phyloP scores from a whole-genome alignment of 345 rosid genomes.

The Bruguiera gymnorhiza region DNA sequence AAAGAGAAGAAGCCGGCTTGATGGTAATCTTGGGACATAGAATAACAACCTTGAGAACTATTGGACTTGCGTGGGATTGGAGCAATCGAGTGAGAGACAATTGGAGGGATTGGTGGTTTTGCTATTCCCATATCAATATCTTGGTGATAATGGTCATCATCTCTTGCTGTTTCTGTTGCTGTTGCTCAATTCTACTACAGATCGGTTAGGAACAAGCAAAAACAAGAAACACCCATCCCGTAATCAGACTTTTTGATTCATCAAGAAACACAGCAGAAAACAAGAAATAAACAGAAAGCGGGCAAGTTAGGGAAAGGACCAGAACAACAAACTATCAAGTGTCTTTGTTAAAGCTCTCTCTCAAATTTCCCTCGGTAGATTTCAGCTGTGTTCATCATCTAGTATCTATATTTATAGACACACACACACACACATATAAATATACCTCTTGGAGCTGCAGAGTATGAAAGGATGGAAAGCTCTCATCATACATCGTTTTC shows the following conservation, averaged over 20 bases:
- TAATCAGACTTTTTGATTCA: background rate
- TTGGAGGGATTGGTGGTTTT: conserved; percentile 31
- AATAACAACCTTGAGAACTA: conserved; percentile 36
- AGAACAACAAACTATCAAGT: conserved; percentile 3
- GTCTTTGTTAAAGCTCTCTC: background rate
- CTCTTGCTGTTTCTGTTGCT: background rate
- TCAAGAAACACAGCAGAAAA: conserved; percentile 9
- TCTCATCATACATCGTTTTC: conserved; percentile 64
- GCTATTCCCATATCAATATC: conserved; percentile 69
- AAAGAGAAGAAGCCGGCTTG: conserved; percentile 54
- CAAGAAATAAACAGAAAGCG: background rate
- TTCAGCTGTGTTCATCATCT: conserved; percentile 27
- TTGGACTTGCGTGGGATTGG: conserved; percentile 17
- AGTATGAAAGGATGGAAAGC: conserved; percentile 45
- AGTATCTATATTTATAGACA: background rate
- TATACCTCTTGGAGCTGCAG: conserved; percentile 51
- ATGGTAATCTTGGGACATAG: conserved; percentile 88
- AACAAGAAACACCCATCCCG: conserved; percentile 15
- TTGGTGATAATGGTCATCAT: conserved; percentile 42
- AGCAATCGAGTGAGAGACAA: conserved; percentile 20
- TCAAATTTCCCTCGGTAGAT: background rate
- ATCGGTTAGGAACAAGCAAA: conserved; percentile 24
- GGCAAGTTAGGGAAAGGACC: too few relatives aligned
- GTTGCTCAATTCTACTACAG: conserved; percentile 25
- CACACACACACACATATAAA: background rate